phyloP scores from a whole-genome alignment of 2,329 filamentous ascomycete species.

The Lachnellula cervina region DNA sequence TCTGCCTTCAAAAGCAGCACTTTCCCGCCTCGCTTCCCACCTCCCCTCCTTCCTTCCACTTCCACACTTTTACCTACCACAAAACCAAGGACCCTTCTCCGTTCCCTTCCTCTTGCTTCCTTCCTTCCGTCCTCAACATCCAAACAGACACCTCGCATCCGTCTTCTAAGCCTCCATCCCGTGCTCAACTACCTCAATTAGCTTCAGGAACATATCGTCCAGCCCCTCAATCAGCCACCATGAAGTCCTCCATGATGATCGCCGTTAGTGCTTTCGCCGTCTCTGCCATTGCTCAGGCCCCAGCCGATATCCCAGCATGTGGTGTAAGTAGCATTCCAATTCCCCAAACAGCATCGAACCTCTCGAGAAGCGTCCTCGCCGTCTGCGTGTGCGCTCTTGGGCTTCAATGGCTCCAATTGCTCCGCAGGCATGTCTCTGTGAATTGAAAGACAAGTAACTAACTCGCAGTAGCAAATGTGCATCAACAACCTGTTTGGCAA shows the following conservation, averaged over 20 bases:
- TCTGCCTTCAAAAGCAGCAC: too few species aligned
- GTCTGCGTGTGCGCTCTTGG: background rate
- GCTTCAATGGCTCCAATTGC: background rate
- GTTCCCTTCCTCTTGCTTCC: too few species aligned
- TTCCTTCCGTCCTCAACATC: too few species aligned
- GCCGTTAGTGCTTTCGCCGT: slow-evolving; percentile 24
- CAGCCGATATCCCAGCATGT: slow-evolving; percentile 25
- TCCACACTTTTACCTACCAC: background rate
- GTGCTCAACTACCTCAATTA: background rate
- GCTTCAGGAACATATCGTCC: background rate
- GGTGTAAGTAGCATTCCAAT: slow-evolving; percentile 27
- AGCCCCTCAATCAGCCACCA: slow-evolving; percentile 18
- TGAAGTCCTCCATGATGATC: slow-evolving; percentile 28
- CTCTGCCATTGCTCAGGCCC: slow-evolving; percentile 23
- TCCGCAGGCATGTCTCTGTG: too few species aligned
- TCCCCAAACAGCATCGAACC: background rate
- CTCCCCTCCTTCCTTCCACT: background rate
- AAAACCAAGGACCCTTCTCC: too few species aligned
- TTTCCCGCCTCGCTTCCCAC: too few species aligned
- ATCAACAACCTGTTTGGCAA: slow-evolving; percentile 42
- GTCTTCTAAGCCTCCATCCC: background rate
- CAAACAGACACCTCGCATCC: background rate
- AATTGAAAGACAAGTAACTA: slow-evolving; percentile 10
- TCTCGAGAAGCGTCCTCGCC: background rate
- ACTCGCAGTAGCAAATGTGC: slow-evolving; percentile 33